Percentiles rank a stretch among this genome's conserved stretches.
Evolutionary conservation across 1,139 yeast genomes (phyloP).

Genomic region (Diutina rugosa): DNA sequence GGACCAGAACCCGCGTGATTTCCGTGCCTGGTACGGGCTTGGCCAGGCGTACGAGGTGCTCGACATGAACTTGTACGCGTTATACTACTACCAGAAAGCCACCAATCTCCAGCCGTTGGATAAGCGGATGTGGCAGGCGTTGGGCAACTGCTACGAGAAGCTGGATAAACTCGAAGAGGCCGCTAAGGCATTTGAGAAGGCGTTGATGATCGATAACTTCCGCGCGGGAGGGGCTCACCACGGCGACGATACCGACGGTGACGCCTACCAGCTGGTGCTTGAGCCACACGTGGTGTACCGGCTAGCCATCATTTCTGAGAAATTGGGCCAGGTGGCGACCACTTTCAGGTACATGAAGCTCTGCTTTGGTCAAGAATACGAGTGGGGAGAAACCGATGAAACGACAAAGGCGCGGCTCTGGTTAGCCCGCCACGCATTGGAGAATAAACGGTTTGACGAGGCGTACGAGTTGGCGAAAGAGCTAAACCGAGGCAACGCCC

Average conservation of each 20-base stretch:
- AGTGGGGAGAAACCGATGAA: slow-evolving; percentile 63
- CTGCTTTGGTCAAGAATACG: slow-evolving; percentile 56
- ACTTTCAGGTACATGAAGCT: slow-evolving; percentile 58
- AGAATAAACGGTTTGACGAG: slow-evolving; percentile 41
- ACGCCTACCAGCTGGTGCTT: slow-evolving; percentile 9
- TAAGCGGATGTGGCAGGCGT: slow-evolving; percentile 93
- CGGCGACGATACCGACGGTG: slow-evolving; percentile 17
- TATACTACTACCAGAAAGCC: slow-evolving; percentile 87
- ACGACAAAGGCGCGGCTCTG: slow-evolving; percentile 76
- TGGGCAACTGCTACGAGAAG: slow-evolving; percentile 82
- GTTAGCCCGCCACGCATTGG: slow-evolving; percentile 66
- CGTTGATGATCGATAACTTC: slow-evolving; percentile 23
- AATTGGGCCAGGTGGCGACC: slow-evolving; percentile 34
- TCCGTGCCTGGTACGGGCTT: slow-evolving; percentile 95
- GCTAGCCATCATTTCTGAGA: slow-evolving; percentile 57
- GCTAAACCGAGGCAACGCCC: slow-evolving; percentile 65
- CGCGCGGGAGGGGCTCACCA: neutral
- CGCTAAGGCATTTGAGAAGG: slow-evolving; percentile 45
- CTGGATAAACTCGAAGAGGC: slow-evolving; percentile 58
- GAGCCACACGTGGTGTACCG: slow-evolving; percentile 49
- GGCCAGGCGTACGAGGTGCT: slow-evolving; percentile 97
- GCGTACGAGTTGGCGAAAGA: slow-evolving; percentile 71
- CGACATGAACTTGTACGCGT: slow-evolving; percentile 88
- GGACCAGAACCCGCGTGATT: slow-evolving; percentile 78
- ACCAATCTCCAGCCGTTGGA: slow-evolving; percentile 82